Percentiles rank a stretch among this genome's conserved stretches.
These are phyloP conservation scores for Saturnispora besseyi DNA, from an alignment of 805 yeast genomes.

Conservation along the genomic window DNA sequence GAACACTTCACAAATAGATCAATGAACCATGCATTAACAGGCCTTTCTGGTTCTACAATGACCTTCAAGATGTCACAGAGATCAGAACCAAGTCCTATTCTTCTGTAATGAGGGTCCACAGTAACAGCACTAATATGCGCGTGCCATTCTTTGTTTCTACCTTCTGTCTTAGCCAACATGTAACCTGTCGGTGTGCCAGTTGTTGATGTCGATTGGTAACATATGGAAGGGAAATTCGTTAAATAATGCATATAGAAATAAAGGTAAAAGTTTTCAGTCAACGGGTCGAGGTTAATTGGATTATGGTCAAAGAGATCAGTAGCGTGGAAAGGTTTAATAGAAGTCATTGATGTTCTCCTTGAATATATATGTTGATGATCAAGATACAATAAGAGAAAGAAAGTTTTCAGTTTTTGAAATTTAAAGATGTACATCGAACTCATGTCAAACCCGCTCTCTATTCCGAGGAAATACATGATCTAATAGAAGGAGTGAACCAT, in stretches of 20 bases:
- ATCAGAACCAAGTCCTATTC: slow-evolving; percentile 78
- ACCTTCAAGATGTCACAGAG: slow-evolving; percentile 67
- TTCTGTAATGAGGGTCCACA: slow-evolving; percentile 68
- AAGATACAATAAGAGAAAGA: not conserved
- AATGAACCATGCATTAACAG: slow-evolving; percentile 73
- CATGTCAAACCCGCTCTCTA: not conserved
- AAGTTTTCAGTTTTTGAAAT: not conserved
- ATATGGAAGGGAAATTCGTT: slow-evolving; percentile 78
- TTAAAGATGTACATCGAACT: too few species aligned
- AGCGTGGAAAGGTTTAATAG: slow-evolving; percentile 79
- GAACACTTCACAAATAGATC: slow-evolving; percentile 90
- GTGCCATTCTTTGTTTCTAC: slow-evolving; percentile 80
- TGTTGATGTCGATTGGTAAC: slow-evolving; percentile 57
- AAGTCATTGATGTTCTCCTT: slow-evolving; percentile 54
- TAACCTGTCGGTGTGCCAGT: slow-evolving; percentile 45
- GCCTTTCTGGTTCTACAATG: slow-evolving; percentile 55
- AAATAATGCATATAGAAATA: slow-evolving; percentile 80
- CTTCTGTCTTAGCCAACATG: slow-evolving; percentile 97
- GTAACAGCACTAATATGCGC: slow-evolving; percentile 96
- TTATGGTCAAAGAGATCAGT: slow-evolving; percentile 70
- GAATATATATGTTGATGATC: not conserved
- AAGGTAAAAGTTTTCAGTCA: slow-evolving; percentile 85
- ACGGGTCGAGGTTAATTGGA: slow-evolving; percentile 72
- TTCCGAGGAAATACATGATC: not conserved
- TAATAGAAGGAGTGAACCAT: not conserved